Percentiles rank a stretch among this genome's conserved stretches.
Evolutionary conservation across 306 rosid genomes (phyloP).

Genomic region (Vigna hirtella): DNA sequence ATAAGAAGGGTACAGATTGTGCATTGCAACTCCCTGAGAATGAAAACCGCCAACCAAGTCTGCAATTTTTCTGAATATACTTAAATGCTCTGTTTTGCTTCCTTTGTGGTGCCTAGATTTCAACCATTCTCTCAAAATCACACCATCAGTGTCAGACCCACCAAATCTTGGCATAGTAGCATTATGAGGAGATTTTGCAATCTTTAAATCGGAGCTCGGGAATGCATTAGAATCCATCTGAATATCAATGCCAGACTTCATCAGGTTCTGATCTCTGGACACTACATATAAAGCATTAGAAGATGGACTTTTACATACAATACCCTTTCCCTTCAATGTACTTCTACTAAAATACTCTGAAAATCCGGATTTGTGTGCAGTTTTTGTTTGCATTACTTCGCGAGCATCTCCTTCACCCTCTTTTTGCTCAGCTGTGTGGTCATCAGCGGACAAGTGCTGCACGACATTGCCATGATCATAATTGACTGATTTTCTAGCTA

Average conservation of each 20-base stretch:
- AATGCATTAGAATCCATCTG: slow-evolving; percentile 48
- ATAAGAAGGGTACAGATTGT: slow-evolving; percentile 65
- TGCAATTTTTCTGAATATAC: slow-evolving; percentile 69
- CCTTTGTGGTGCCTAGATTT: slow-evolving; percentile 48
- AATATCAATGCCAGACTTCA: slow-evolving; percentile 52
- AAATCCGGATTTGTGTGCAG: slow-evolving; percentile 72
- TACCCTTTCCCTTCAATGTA: slow-evolving; percentile 78
- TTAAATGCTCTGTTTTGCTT: slow-evolving; percentile 62
- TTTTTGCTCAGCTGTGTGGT: slow-evolving; percentile 45
- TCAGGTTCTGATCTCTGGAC: slow-evolving; percentile 50
- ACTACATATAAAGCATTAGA: slow-evolving; percentile 45
- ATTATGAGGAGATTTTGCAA: slow-evolving; percentile 43
- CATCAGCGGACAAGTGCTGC: slow-evolving; percentile 41
- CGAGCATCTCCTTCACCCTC: slow-evolving; percentile 43
- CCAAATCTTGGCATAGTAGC: slow-evolving; percentile 33
- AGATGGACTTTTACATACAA: slow-evolving; percentile 57
- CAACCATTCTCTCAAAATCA: slow-evolving; percentile 83
- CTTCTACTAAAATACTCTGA: slow-evolving; percentile 68
- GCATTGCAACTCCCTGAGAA: slow-evolving; percentile 67
- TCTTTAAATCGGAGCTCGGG: slow-evolving; percentile 41
- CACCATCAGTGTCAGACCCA: slow-evolving; percentile 57
- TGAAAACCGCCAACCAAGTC: slow-evolving; percentile 66
- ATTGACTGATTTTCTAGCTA: slow-evolving; percentile 49
- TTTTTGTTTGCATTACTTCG: slow-evolving; percentile 66
- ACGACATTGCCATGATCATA: slow-evolving; percentile 51